These are phyloP conservation scores for Suhomyces pyralidae DNA, from an alignment of 805 yeast genomes.

Conservation along the genomic window DNA sequence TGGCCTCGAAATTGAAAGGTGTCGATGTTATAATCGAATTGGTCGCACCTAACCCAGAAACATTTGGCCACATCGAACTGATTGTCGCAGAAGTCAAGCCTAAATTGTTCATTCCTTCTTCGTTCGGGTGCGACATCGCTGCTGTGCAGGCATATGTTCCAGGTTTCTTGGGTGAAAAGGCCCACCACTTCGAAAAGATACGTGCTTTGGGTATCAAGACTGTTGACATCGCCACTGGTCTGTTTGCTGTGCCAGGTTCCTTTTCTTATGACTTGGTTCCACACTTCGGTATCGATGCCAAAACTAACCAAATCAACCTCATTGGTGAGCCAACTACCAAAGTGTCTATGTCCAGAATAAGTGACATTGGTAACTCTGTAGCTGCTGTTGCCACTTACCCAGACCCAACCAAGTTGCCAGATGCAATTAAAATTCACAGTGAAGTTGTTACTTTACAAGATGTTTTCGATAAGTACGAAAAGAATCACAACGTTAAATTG, in stretches of 20 bases:
- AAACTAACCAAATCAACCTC: constrained; percentile 29
- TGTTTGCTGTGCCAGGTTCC: constrained; percentile 36
- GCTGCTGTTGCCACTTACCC: constrained; percentile 15
- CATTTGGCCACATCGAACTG: constrained; percentile 33
- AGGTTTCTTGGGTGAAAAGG: constrained; percentile 32
- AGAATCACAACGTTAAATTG: constrained; percentile 28
- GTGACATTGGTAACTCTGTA: constrained; percentile 17
- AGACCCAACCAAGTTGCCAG: constrained; percentile 41
- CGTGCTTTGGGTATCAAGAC: constrained; percentile 31
- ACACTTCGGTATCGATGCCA: constrained; percentile 37
- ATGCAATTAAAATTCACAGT: constrained; percentile 42
- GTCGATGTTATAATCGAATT: constrained; percentile 52
- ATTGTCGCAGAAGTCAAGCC: constrained; percentile 42
- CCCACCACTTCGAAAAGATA: constrained; percentile 30
- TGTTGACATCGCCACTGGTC: constrained; percentile 40
- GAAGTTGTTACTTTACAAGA: constrained; percentile 39
- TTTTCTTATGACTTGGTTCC: constrained; percentile 33
- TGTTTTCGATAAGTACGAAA: constrained; percentile 39
- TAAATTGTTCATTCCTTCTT: constrained; percentile 56
- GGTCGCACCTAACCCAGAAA: constrained; percentile 26
- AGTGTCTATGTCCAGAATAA: constrained; percentile 33
- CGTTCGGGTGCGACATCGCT: constrained; percentile 50
- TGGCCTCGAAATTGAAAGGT: constrained; percentile 41
- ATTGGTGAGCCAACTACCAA: constrained; percentile 39
- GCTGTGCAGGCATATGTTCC: constrained; percentile 28